Evolutionary conservation across 2,329 filamentous ascomycete species (phyloP).

Genomic region (Fusarium piperis): DNA sequence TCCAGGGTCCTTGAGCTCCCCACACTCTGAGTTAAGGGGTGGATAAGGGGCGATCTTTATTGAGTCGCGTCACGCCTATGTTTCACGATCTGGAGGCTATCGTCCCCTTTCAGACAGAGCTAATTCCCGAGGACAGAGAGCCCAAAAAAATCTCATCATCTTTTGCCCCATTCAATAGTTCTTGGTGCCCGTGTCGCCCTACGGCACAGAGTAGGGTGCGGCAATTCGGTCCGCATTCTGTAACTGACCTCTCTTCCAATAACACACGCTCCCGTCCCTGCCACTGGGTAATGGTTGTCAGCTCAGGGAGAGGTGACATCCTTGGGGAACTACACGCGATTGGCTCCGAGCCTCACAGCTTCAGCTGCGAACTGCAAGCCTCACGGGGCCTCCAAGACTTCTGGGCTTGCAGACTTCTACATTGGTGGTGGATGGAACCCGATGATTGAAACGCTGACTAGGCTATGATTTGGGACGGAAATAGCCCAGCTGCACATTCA

Average conservation of each 20-base stretch:
- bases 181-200: neutral
- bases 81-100: constrained; percentile 28
- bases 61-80: constrained; percentile 31
- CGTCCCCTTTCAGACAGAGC: constrained; percentile 1
- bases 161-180: constrained; percentile 14
- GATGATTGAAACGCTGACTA: constrained; percentile 12
- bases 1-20: constrained; percentile 36
- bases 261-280: constrained; percentile 18
- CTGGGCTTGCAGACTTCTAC: constrained; percentile 10
- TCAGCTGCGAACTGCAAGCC: constrained; percentile 32
- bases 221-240: neutral
- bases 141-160: neutral
- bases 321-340: constrained; percentile 15
- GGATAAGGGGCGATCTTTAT: constrained; percentile 33
- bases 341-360: constrained; percentile 8
- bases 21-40: constrained; percentile 35
- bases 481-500: constrained; percentile 1
- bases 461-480: constrained; percentile 21
- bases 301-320: constrained; percentile 19
- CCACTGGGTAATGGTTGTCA: constrained; percentile 7
- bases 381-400: constrained; percentile 18
- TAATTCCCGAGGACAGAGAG: neutral
- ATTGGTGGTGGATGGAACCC: constrained; percentile 11
- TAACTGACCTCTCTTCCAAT: constrained; percentile 19
- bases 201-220: neutral